Evolutionary conservation across 2,329 filamentous ascomycete species (phyloP).

Genomic region (Colletotrichum liaoningense): DNA sequence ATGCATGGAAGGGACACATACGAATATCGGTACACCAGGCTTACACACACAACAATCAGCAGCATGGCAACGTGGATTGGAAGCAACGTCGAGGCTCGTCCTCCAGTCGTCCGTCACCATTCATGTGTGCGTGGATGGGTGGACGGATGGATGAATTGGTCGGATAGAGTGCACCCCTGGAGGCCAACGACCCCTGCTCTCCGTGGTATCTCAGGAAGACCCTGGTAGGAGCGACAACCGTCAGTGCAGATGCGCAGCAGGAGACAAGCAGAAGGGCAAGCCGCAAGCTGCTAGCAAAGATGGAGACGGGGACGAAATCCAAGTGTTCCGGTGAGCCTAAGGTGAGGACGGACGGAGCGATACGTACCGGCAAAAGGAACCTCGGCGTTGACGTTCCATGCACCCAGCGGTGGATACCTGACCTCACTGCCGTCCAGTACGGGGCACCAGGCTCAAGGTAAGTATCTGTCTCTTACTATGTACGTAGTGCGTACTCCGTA

Average conservation of each 20-base stretch:
- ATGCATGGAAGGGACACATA: background rate
- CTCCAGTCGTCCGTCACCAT: background rate
- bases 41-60: background rate
- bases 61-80: slow-evolving; percentile 25
- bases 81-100: background rate
- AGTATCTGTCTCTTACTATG: background rate
- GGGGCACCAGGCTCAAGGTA: background rate
- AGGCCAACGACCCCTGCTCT: slow-evolving; percentile 6
- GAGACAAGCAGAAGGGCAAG: slow-evolving; percentile 6
- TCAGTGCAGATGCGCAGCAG: slow-evolving; percentile 19
- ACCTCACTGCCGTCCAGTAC: slow-evolving; percentile 2
- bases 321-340: slow-evolving; percentile 34
- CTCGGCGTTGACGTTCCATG: background rate
- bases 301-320: slow-evolving; percentile 19
- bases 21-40: background rate
- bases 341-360: slow-evolving; percentile 9
- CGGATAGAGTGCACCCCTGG: slow-evolving; percentile 20
- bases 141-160: slow-evolving; percentile 10
- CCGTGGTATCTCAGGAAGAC: slow-evolving; percentile 23
- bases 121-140: background rate
- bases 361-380: slow-evolving; percentile 8
- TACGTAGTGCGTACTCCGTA: no score
- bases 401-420: background rate
- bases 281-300: slow-evolving; percentile 16
- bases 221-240: slow-evolving; percentile 10